A percentile compares a stretch with the other conserved stretches of the same genome.
phyloP scores from a whole-genome alignment of 495 filamentous ascomycete species.

The Penicillium goetzii region DNA sequence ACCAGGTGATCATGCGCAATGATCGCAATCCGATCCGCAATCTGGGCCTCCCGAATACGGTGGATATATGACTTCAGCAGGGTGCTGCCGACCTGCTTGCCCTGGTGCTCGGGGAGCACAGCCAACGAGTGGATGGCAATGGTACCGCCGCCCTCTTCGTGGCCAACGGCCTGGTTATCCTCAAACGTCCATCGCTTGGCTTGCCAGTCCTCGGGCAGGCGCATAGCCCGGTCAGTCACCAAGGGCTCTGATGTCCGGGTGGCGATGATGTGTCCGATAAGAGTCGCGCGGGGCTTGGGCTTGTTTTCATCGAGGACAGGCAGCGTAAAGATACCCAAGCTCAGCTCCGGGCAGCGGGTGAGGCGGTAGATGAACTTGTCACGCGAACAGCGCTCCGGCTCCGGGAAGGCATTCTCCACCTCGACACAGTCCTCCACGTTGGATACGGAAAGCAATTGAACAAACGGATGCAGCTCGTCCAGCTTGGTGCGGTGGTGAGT shows the following conservation, averaged over 20 bases:
- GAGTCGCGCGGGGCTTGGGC: slow-evolving; percentile 52
- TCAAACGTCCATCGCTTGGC: slow-evolving; percentile 41
- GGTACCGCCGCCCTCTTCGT: slow-evolving; percentile 73
- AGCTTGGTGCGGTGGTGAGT: slow-evolving; percentile 47
- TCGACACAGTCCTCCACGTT: slow-evolving; percentile 77
- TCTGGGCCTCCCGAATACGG: slow-evolving; percentile 63
- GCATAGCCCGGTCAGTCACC: slow-evolving; percentile 81
- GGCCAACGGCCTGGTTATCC: slow-evolving; percentile 51
- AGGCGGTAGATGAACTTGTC: slow-evolving; percentile 92
- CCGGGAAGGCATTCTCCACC: slow-evolving; percentile 77
- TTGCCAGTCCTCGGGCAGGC: slow-evolving; percentile 66
- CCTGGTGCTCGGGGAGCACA: slow-evolving; percentile 74
- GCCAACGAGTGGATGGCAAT: slow-evolving; percentile 82
- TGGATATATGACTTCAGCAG: slow-evolving; percentile 78
- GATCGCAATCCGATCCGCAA: slow-evolving; percentile 74
- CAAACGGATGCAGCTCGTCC: slow-evolving; percentile 66
- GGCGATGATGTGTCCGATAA: slow-evolving; percentile 83
- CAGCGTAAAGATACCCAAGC: slow-evolving; percentile 76
- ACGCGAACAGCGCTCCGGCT: slow-evolving; percentile 69
- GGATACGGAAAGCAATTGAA: slow-evolving; percentile 68
- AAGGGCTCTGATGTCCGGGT: slow-evolving; percentile 62
- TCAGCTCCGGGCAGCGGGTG: slow-evolving; percentile 74
- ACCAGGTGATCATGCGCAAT: slow-evolving; percentile 76
- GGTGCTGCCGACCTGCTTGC: slow-evolving; percentile 72
- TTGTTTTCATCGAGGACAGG: slow-evolving; percentile 46